Conservation (phyloP, 2,329 filamentous ascomycete species). For the Chaetomiaceae sp. region DNA sequence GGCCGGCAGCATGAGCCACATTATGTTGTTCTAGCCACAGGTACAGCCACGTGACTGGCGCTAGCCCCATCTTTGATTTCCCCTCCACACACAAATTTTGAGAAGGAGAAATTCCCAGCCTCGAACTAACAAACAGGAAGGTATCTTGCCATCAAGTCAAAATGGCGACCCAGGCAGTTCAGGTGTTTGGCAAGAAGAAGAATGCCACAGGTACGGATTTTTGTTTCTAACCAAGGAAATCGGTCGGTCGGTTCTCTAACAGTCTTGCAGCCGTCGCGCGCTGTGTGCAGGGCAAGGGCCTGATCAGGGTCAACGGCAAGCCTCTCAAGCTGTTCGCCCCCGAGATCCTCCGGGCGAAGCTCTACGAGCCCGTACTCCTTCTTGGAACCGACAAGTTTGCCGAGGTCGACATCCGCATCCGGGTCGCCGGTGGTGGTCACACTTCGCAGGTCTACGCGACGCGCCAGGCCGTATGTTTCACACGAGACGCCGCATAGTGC, state of each 20-base stretch:
- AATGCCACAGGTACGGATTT: slow-evolving; percentile 67
- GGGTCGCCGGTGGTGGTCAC: slow-evolving; percentile 95
- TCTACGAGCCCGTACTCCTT: slow-evolving; percentile 98
- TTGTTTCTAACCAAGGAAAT: slow-evolving; percentile 10
- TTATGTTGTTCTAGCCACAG: slow-evolving; percentile 16
- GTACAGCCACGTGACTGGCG: slow-evolving; percentile 25
- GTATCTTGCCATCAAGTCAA: slow-evolving; percentile 39
- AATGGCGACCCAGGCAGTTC: slow-evolving; percentile 79
- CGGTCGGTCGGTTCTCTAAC: slow-evolving; percentile 16
- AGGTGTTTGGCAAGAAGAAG: slow-evolving; percentile 99
- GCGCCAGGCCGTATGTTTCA: slow-evolving; percentile 66
- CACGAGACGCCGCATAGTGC: neutral
- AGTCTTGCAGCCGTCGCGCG: slow-evolving; percentile 28
- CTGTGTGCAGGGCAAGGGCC: slow-evolving; percentile 50
- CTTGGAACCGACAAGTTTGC: slow-evolving; percentile 77
- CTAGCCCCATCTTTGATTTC: slow-evolving; percentile 29
- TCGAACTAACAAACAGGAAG: slow-evolving; percentile 28
- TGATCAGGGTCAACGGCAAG: slow-evolving; percentile 98
- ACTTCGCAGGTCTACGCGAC: slow-evolving; percentile 86
- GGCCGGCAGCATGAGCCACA: slow-evolving; percentile 4
- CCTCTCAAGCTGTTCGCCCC: slow-evolving; percentile 92
- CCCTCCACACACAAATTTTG: slow-evolving; percentile 31
- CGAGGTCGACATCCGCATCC: slow-evolving; percentile 92
- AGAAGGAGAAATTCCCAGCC: slow-evolving; percentile 25
- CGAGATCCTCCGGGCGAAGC: slow-evolving; percentile 97